Evolutionary conservation across 73 alveolate genomes (phyloP).

Genomic region (Paramecium octaurelia): DNA sequence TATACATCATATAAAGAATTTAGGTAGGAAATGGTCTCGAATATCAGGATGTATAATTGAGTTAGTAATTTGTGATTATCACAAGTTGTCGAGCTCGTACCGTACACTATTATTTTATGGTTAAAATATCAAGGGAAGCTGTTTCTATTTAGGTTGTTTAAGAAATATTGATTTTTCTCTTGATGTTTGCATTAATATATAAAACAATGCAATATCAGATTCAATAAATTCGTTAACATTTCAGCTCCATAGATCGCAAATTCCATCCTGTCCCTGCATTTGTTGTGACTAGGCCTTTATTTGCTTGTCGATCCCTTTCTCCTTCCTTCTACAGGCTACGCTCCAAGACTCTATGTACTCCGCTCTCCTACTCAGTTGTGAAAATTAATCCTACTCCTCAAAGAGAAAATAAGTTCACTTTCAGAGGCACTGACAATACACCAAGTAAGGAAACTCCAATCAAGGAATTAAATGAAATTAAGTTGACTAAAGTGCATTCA

Average conservation of each 20-base stretch:
- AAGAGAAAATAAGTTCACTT: not conserved
- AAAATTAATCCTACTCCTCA: not conserved
- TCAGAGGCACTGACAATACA: not conserved
- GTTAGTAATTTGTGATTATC: no score
- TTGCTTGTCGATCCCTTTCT: constrained; percentile 5
- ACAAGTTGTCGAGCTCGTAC: no score
- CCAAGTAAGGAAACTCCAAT: not conserved
- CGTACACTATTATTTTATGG: no score
- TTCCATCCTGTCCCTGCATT: not conserved
- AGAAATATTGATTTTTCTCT: not conserved
- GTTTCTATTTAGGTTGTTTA: not conserved
- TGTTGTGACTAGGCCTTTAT: not conserved
- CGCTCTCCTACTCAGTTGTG: not conserved
- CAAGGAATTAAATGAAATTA: not conserved
- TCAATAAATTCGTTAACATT: constrained; percentile 35
- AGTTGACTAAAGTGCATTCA: not conserved
- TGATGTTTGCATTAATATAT: not conserved
- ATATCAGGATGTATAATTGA: no score
- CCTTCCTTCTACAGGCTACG: constrained; percentile 15
- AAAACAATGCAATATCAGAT: constrained; percentile 9
- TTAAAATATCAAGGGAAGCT: not conserved
- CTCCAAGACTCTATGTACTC: not conserved
- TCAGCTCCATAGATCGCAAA: constrained; percentile 34
- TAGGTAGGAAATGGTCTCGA: no score
- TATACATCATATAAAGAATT: no score